phyloP scores from a whole-genome alignment of 23 red algal species.

The Pyropia yezoensis region DNA sequence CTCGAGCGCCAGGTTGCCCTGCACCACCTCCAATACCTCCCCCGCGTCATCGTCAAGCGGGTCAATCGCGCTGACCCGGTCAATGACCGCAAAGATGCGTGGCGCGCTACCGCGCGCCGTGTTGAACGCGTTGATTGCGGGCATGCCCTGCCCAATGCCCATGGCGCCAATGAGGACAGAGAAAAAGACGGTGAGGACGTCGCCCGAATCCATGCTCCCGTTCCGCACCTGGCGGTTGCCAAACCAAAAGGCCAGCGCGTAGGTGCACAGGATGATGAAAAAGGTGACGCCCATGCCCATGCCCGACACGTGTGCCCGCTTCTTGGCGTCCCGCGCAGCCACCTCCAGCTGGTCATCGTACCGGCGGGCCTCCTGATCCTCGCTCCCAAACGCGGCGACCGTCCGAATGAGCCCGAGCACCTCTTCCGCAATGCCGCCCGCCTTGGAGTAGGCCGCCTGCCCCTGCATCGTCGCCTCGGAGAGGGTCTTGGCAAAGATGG shows the following conservation, averaged over 20 bases:
- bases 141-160: conserved; percentile 79
- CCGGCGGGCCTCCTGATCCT: conserved; percentile 49
- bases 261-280: conserved; percentile 80
- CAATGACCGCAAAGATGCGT: conserved; percentile 57
- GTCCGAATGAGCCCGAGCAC: conserved; percentile 76
- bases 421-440: conserved; percentile 81
- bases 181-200: conserved; percentile 89
- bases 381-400: conserved; percentile 59
- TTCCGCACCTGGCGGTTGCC: conserved; percentile 53
- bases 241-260: conserved; percentile 81
- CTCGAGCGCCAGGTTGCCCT: conserved; percentile 54
- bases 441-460: conserved; percentile 68
- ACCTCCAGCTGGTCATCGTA: conserved; percentile 49
- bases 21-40: conserved; percentile 34
- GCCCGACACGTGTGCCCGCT: conserved; percentile 40
- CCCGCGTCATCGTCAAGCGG: conserved; percentile 34
- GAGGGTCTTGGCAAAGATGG: conserved; percentile 59
- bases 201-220: conserved; percentile 18
- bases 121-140: conserved; percentile 42
- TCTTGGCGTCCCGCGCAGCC: conserved; percentile 47
- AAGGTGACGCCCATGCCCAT: conserved; percentile 77
- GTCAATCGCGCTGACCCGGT: conserved; percentile 48
- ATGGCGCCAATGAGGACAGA: conserved; percentile 81
- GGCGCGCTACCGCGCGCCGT: conserved; percentile 59
- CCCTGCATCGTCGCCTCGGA: conserved; percentile 48